Base-by-base conservation (phyloP, 2,329 filamentous ascomycete genomes). In the Colletotrichum australisinense region DNA sequence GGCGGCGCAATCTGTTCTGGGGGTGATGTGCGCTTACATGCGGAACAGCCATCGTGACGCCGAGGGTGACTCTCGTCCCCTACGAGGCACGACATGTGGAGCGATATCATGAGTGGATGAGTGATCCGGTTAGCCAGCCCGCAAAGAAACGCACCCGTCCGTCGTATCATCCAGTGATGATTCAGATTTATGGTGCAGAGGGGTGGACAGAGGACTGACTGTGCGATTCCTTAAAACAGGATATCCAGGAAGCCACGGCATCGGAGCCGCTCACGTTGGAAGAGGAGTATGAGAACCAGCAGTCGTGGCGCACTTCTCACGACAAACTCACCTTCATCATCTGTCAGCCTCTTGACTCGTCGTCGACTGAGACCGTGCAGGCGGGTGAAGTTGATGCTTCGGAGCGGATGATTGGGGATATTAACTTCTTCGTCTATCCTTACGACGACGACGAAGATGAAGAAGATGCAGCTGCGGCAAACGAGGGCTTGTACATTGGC, bases 291-390 rank as follows among this genome's bases (percentile, higher is more conserved):
- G 89, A 91, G 63, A 98, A 98, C 92, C 96, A 98, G 82, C 84
- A 85, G n/a, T 94, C 92, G 75, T 98, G 96, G 96, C 92, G 95
- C 49, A 85, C 85, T 24, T 94, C 97, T 55, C 83, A 85, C 30
- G 95, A 98, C 83, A 98, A 98, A 84, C 83, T 98, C 74, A 98
- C 96, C 0, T 98, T 98, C 78, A 98, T 98, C 80, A 83, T 94
- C 67, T 98, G 95, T 79, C 84, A 87, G 11, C 88, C 90, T 0
- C 73, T 80, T 14, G 16, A 30, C 5, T 46, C 65, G 2, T 58
- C 73, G 32, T 35, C 6, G 59, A 67, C 58, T 7, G 32, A 75
- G 14, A 3, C 24, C 19, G 35, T 72, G 4, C 62, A 32, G 1
- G 84, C 86, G 0, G 83, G 84, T 12, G 80, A 81, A 1, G 84